Percentiles rank a stretch among this genome's conserved stretches.
phyloP scores from a whole-genome alignment of 176 grass and related monocot genomes.

The Coix lacrymajobi region DNA sequence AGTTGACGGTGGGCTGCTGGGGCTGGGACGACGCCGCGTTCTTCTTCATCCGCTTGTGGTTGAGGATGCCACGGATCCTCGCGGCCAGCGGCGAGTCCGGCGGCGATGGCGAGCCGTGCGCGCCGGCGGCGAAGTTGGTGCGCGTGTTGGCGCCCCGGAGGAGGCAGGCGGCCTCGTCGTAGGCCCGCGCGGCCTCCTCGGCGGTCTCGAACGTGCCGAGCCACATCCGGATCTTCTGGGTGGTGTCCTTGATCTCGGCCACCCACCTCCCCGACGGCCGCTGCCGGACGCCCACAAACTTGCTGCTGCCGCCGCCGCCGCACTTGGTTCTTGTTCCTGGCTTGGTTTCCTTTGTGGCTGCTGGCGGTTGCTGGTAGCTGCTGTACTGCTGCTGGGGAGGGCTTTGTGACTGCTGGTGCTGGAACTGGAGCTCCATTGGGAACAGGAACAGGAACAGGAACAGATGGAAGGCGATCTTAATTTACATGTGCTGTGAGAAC shows the following conservation, averaged over 20 bases:
- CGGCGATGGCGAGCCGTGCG: neutral
- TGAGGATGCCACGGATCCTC: constrained; percentile 41
- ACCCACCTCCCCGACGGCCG: constrained; percentile 66
- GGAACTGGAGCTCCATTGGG: constrained; percentile 60
- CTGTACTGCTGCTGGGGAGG: constrained; percentile 39
- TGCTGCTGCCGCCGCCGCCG: neutral
- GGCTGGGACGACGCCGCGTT: neutral
- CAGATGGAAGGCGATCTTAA: neutral
- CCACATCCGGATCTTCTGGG: constrained; percentile 62
- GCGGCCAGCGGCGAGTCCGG: constrained; percentile 40
- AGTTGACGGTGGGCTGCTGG: neutral
- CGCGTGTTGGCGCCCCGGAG: constrained; percentile 63
- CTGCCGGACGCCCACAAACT: constrained; percentile 56
- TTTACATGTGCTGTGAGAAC: neutral
- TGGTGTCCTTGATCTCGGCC: constrained; percentile 73
- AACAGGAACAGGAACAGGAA: neutral
- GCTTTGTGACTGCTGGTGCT: constrained; percentile 37
- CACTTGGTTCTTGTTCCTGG: constrained; percentile 23
- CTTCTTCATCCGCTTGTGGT: constrained; percentile 56
- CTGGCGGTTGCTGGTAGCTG: neutral
- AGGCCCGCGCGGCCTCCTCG: constrained; percentile 56
- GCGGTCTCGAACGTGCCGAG: constrained; percentile 68
- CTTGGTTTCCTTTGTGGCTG: neutral
- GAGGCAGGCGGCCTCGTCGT: constrained; percentile 66
- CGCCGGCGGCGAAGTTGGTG: constrained; percentile 47